Evolutionary conservation across 2,329 filamentous ascomycete species (phyloP).

Genomic region (Colletotrichum neosansevieriae): DNA sequence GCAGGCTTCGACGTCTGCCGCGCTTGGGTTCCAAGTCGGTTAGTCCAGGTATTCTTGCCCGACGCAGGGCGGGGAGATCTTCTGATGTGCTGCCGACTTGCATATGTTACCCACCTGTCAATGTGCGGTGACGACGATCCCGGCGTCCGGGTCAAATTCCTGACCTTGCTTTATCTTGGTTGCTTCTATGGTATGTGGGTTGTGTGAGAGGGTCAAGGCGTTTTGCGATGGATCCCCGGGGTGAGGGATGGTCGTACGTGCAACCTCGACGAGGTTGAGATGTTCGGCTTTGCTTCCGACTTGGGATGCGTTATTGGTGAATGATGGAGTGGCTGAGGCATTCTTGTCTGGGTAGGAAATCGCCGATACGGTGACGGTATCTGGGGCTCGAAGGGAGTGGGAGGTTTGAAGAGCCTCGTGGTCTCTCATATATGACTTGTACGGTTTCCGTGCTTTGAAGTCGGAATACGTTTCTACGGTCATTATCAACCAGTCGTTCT

Average conservation of each 20-base stretch:
- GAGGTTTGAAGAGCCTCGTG: neutral
- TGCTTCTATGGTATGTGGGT: neutral
- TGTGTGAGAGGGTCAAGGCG: neutral
- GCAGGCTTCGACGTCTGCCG: constrained; percentile 15
- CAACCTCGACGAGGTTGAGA: neutral
- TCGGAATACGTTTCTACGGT: neutral
- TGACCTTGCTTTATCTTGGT: neutral
- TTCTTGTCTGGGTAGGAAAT: neutral
- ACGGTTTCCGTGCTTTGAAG: neutral
- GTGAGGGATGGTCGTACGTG: neutral
- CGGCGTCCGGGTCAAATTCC: neutral
- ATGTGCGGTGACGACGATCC: neutral
- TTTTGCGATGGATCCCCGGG: neutral
- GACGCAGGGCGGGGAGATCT: constrained; percentile 13
- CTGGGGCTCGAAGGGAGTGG: neutral
- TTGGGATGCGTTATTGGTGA: neutral
- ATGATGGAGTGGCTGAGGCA: constrained; percentile 16
- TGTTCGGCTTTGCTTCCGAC: neutral
- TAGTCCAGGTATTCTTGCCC: constrained; percentile 2
- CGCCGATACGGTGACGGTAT: neutral
- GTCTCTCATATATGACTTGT: constrained; percentile 16
- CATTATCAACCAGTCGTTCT: neutral
- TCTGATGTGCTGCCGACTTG: neutral
- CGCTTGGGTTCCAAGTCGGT: neutral
- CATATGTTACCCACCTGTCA: neutral